phyloP scores from a whole-genome alignment of 1,284 basidiomycete genomes.

The Tilletiopsis washingtonensis region DNA sequence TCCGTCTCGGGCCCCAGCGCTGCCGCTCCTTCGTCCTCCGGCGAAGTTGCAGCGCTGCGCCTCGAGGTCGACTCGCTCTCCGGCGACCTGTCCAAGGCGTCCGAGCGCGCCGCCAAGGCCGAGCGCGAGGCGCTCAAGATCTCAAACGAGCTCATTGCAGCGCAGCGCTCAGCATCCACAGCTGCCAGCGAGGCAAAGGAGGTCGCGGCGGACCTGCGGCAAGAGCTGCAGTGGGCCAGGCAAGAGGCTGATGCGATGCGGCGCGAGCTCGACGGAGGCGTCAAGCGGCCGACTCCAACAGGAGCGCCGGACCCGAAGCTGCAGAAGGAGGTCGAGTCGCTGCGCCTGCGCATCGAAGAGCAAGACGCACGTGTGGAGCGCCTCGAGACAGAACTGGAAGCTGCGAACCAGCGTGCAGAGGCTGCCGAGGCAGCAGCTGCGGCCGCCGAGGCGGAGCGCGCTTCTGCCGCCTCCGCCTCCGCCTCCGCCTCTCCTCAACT shows the following conservation, averaged over 20 bases:
- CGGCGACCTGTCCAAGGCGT: background rate
- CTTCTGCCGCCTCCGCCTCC: background rate
- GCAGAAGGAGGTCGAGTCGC: background rate
- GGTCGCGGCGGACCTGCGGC: background rate
- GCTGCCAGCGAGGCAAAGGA: background rate
- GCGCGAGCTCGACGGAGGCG: background rate
- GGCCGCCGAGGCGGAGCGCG: background rate
- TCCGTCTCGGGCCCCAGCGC: background rate
- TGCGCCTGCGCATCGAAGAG: background rate
- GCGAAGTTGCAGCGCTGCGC: background rate
- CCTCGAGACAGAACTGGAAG: no score
- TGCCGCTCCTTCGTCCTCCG: background rate
- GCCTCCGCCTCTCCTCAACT: no score
- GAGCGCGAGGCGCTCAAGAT: slow-evolving; percentile 1
- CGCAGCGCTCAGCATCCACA: background rate
- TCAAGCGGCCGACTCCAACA: no score
- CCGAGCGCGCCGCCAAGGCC: background rate
- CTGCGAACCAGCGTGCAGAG: background rate
- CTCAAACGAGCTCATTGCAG: background rate
- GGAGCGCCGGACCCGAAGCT: background rate
- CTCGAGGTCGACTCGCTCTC: background rate
- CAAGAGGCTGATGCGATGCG: background rate
- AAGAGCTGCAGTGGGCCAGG: background rate
- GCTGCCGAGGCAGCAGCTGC: background rate
- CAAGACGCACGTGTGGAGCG: no score